Percentiles rank a stretch among this genome's conserved stretches.
These are phyloP conservation scores for Phanerochaete carnosa DNA, from an alignment of 768 basidiomycete genomes.

Conservation along the genomic window DNA sequence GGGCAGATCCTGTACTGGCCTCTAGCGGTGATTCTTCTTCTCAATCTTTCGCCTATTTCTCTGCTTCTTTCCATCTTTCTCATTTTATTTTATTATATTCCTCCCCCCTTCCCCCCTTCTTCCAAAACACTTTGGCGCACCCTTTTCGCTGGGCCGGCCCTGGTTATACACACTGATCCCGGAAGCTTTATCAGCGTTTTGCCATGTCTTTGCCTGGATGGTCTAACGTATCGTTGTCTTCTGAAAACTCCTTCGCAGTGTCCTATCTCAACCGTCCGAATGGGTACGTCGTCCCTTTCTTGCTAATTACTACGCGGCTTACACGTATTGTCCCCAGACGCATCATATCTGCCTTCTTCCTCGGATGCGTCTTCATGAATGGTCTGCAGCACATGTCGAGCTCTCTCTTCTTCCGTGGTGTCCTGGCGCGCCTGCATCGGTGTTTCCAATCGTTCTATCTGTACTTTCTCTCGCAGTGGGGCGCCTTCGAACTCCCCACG, in stretches of 20 bases:
- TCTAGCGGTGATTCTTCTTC: conserved; percentile 1
- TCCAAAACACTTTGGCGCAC: not conserved
- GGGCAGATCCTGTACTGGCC: conserved; percentile 14
- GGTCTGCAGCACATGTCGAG: conserved; percentile 26
- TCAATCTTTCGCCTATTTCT: not conserved
- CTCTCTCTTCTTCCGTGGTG: conserved; percentile 20
- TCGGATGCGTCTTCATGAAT: conserved; percentile 38
- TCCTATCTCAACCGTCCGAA: conserved; percentile 7
- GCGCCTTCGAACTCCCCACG: conserved; percentile 5
- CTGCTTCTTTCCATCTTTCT: not conserved
- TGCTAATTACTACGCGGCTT: not conserved
- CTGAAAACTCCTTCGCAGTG: not conserved
- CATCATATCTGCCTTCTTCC: conserved; percentile 35
- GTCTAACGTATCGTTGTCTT: not conserved
- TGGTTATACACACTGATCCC: not conserved
- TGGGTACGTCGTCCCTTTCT: not conserved
- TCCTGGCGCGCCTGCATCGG: not conserved
- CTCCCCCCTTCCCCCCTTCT: not conserved
- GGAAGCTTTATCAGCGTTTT: not conserved
- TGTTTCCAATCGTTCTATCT: not conserved
- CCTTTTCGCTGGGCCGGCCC: conserved; percentile 6
- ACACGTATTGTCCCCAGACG: conserved; percentile 24
- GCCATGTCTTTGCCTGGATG: not conserved
- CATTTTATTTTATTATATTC: too few species aligned
- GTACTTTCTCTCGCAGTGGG: not conserved